A percentile compares a stretch with the other conserved stretches of the same genome.
Evolutionary conservation across 306 rosid species (phyloP).

Genomic region (Hippophae tibetana): DNA sequence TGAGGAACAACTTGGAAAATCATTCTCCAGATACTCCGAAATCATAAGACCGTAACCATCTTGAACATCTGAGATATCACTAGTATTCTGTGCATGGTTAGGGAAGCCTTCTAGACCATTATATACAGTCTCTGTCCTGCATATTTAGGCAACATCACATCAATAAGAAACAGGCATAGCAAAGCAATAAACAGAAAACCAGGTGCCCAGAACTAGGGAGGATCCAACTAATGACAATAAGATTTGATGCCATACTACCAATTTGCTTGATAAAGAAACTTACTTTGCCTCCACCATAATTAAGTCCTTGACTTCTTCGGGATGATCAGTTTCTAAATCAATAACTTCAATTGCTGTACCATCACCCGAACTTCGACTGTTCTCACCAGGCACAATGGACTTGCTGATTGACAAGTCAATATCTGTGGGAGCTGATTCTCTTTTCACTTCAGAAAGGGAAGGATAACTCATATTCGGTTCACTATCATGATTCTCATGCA

Average conservation of each 20-base stretch:
- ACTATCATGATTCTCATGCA: conserved; percentile 55
- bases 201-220: background rate
- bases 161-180: conserved; percentile 18
- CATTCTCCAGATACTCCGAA: conserved; percentile 74
- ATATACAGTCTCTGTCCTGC: conserved; percentile 69
- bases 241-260: background rate
- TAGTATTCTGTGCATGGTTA: conserved; percentile 46
- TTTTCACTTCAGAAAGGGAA: conserved; percentile 44
- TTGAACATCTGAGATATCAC: conserved; percentile 67
- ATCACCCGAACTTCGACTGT: conserved; percentile 31
- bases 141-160: conserved; percentile 23
- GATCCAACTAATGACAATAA: background rate
- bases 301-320: conserved; percentile 44
- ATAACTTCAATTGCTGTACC: conserved; percentile 88
- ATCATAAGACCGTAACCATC: conserved; percentile 93
- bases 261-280: conserved; percentile 14
- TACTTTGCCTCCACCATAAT: conserved; percentile 58
- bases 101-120: conserved; percentile 59
- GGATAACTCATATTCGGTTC: conserved; percentile 42
- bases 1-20: conserved; percentile 70
- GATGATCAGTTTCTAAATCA: conserved; percentile 69
- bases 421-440: conserved; percentile 41
- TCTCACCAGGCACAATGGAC: conserved; percentile 39
- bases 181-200: conserved; percentile 16
- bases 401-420: conserved; percentile 62